Conservation (phyloP, 2,329 filamentous ascomycete genomes). For the Tolypocladium amazonense region DNA sequence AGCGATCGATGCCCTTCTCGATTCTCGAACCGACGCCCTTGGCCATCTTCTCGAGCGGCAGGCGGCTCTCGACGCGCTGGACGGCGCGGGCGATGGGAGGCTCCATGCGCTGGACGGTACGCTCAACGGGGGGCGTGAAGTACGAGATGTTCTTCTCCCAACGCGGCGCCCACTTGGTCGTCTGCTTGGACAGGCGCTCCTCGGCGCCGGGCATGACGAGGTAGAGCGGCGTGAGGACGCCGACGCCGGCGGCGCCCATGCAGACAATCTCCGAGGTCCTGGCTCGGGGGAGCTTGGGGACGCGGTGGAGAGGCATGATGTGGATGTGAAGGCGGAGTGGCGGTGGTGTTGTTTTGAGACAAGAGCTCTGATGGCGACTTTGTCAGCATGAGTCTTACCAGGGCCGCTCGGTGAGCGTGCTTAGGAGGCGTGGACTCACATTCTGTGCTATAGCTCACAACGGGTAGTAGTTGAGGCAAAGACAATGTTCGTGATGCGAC, state of each 20-base stretch:
- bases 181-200: slow-evolving; percentile 42
- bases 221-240: slow-evolving; percentile 45
- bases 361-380: not conserved
- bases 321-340: not conserved
- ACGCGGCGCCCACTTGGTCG: slow-evolving; percentile 45
- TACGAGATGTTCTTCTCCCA: slow-evolving; percentile 49
- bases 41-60: slow-evolving; percentile 40
- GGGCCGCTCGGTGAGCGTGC: not conserved
- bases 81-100: slow-evolving; percentile 35
- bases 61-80: slow-evolving; percentile 31
- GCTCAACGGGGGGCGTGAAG: slow-evolving; percentile 37
- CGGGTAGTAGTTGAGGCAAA: not conserved
- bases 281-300: slow-evolving; percentile 38
- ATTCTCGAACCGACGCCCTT: slow-evolving; percentile 37
- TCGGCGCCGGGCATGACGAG: slow-evolving; percentile 46
- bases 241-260: slow-evolving; percentile 43
- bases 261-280: slow-evolving; percentile 37
- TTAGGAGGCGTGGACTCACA: not conserved
- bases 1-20: slow-evolving; percentile 31
- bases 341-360: not conserved
- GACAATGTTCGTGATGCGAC: not conserved
- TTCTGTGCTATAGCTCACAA: not conserved
- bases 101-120: slow-evolving; percentile 36
- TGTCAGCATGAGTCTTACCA: not conserved
- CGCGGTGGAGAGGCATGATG: slow-evolving; percentile 33